phyloP scores from a whole-genome alignment of 768 basidiomycete species.

The Suillus variegatus region DNA sequence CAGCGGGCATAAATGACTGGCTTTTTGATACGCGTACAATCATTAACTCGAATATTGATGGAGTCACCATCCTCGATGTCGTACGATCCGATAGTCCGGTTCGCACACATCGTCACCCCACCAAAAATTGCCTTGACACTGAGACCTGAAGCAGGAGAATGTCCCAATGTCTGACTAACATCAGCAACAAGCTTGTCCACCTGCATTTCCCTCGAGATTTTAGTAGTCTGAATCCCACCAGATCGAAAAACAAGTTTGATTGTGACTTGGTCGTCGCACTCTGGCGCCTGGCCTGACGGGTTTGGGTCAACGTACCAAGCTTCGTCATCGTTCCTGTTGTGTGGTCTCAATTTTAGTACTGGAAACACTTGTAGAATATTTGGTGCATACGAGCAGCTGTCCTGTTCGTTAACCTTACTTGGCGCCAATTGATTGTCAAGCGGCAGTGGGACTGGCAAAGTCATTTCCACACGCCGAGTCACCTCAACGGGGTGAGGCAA shows the following conservation, averaged over 20 bases:
- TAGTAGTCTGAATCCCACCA: background rate
- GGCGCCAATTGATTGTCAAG: background rate
- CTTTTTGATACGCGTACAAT: too few species aligned
- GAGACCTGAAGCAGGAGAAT: background rate
- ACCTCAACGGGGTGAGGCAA: too few species aligned
- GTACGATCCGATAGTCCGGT: too few species aligned
- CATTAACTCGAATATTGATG: too few species aligned
- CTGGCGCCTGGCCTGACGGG: too few species aligned
- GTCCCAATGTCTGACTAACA: background rate
- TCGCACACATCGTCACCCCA: too few species aligned
- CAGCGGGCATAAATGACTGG: constrained; percentile 46
- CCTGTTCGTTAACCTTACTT: background rate
- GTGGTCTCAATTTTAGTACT: background rate
- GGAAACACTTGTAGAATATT: background rate
- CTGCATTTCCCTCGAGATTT: background rate
- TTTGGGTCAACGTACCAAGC: too few species aligned
- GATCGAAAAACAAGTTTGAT: background rate
- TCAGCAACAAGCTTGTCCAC: background rate
- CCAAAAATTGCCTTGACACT: too few species aligned
- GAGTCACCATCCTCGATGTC: too few species aligned
- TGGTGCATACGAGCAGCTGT: background rate
- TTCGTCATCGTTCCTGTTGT: background rate
- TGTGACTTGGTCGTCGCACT: background rate
- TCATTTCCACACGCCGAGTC: too few species aligned
- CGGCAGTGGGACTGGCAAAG: too few species aligned